Percentiles rank a stretch among this genome's conserved stretches.
Evolutionary conservation across 1,284 basidiomycete genomes (phyloP).

Genomic region (Trametes sp.): DNA sequence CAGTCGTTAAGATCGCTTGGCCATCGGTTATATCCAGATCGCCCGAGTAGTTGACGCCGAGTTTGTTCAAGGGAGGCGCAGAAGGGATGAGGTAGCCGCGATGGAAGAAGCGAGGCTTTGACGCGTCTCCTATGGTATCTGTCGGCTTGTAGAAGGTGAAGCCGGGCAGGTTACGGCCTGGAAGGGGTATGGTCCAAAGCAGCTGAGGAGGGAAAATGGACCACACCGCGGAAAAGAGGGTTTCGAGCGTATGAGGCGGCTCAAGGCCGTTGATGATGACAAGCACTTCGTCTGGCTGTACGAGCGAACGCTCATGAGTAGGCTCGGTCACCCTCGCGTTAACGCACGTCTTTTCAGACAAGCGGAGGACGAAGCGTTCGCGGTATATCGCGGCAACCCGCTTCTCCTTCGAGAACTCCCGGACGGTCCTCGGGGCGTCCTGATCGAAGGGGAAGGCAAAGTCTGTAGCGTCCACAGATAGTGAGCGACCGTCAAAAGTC

Average conservation of each 20-base stretch:
- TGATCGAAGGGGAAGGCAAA: slow-evolving; percentile 2
- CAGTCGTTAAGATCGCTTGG: background rate
- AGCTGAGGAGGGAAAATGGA: slow-evolving; percentile 9
- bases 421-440: background rate
- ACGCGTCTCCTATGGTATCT: background rate
- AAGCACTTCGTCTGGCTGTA: slow-evolving; percentile 21
- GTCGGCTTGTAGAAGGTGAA: slow-evolving; percentile 17
- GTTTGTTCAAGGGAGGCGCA: background rate
- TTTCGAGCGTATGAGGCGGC: slow-evolving; percentile 2
- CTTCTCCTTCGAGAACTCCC: background rate
- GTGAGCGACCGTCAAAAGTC: background rate
- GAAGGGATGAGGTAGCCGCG: slow-evolving; percentile 17
- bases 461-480: background rate
- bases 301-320: slow-evolving; percentile 16
- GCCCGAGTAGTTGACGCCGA: slow-evolving; percentile 27
- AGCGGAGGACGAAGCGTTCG: slow-evolving; percentile 1
- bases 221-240: slow-evolving; percentile 24
- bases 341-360: slow-evolving; percentile 7
- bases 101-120: slow-evolving; percentile 12
- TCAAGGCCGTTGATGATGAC: slow-evolving; percentile 20
- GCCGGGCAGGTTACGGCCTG: background rate
- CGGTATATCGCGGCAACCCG: slow-evolving; percentile 16
- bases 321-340: slow-evolving; percentile 13
- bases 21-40: slow-evolving; percentile 7
- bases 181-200: slow-evolving; percentile 14